Base-by-base conservation (phyloP, 148 eudicot genomes). In the Chenopodium album region DNA sequence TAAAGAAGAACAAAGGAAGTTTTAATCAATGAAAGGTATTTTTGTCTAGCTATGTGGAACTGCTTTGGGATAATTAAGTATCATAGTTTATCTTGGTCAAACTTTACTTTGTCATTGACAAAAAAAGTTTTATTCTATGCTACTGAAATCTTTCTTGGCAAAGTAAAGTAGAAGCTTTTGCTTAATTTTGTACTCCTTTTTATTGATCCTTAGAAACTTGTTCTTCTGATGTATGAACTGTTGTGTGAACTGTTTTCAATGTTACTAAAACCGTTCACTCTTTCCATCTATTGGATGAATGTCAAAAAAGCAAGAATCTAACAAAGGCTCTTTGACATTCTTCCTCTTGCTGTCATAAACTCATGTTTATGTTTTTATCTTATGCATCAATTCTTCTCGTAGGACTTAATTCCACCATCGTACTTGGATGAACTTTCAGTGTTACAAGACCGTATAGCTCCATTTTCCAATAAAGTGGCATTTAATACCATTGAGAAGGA, bases 391-490 rank as follows among this genome's bases (percentile, higher is more conserved):
- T 74, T 76, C 19, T 65, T 67, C 65, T 80, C 85, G 44, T 82
- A 95, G 99, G 99, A 95, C 85, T 89, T 95, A 81, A 88, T 95
- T 84, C 97, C 99, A 77, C 99, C 98, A 76, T 82, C 91, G 29
- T 95, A 91, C 78, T 85, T 92, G 79, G 94, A 93, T 70, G 98
- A 93, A 89, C 94, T 95, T 47, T 91, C 99, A 56, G 73, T 92
- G 71, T 82, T 95, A 85, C 99, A 95, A 94, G 99, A 95, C 79
- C 94, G 87, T 75, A 94, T 95, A 79, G 65, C 92, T 64, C 98
- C 99, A 78, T 95, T 93, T 82, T 94, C 99, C 26, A 87, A 86
- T 79, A 85, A 88, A 77, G 89, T 91, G 80, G 99, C 99, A 82
- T 93, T 95, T 87, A 86, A 75, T 66, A 92, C 86, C n/a, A 95